phyloP scores from a whole-genome alignment of 148 eudicot species.

The Pouteria glomerata region DNA sequence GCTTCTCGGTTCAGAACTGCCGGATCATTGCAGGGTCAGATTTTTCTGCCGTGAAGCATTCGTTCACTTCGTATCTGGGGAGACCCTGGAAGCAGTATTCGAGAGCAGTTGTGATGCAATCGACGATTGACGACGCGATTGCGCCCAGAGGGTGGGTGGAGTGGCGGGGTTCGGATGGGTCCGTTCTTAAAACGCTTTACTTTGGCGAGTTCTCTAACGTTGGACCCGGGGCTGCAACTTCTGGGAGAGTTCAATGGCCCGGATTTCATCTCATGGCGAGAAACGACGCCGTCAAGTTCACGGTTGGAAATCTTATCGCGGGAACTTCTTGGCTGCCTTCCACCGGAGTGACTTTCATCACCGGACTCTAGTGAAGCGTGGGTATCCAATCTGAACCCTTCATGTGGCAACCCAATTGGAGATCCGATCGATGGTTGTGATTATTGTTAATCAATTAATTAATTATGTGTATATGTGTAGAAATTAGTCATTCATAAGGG shows the following conservation, averaged over 20 bases:
- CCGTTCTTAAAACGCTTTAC: conserved; percentile 3
- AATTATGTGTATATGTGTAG: too few species aligned
- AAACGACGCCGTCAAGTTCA: conserved; percentile 20
- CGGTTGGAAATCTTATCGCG: conserved; percentile 16
- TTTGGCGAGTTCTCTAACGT: conserved; percentile 18
- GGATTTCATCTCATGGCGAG: conserved; percentile 13
- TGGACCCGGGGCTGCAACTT: conserved; percentile 20
- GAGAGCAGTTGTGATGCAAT: conserved; percentile 23
- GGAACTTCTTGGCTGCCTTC: conserved; percentile 29
- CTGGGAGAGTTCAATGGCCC: conserved; percentile 21
- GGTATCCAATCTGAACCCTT: too few species aligned
- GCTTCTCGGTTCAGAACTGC: conserved; percentile 21
- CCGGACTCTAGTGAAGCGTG: conserved; percentile 17
- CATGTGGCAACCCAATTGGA: too few species aligned
- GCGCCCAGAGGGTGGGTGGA: conserved; percentile 20
- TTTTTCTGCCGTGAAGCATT: not conserved
- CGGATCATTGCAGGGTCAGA: conserved; percentile 8
- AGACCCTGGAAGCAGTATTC: conserved; percentile 31
- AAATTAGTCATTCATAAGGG: too few species aligned
- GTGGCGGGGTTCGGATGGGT: conserved; percentile 17
- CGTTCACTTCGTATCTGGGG: conserved; percentile 18
- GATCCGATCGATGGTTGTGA: too few species aligned
- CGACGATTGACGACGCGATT: conserved; percentile 20
- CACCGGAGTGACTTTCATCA: conserved; percentile 23
- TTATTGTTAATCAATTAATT: too few species aligned